Base-by-base conservation (phyloP, 495 filamentous ascomycete species). In the Staphylotrichum longicolle region DNA sequence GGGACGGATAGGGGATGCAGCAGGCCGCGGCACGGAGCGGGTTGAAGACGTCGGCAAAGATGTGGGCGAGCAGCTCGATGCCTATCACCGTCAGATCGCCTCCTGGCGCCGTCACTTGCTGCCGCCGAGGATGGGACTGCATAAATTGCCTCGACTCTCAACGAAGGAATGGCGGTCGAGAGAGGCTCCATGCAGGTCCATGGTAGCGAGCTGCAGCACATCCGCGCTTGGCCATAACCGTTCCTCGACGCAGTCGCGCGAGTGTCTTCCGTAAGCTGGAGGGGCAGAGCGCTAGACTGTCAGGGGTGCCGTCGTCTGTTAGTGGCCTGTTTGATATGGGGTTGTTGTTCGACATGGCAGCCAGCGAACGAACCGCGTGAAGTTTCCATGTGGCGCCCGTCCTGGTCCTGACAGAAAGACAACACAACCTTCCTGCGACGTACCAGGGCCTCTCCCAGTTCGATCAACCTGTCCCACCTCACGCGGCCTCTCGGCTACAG, bases 401-500 rank as follows among this genome's bases (percentile, higher is more conserved):
- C 54, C 32, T 39, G 32, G 8, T 4, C 1, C 4, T 7, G 9
- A 37, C 30, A 11, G 20, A 33, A 32, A 27, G 30, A 48, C 35
- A 2, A 57, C 47, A 4, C 42, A 58, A 10, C 3, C 9, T 27
- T n/a, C 34, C 45, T 58, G 56, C 56, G 47, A 45, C 34, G 41
- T 32, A 12, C 46, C 34, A 3, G 40, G 33, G n/a, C 5, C 35
- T 5, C 40, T 27, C 40, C 33, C 41, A n/a, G 33, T 37, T 15
- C 49, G n/a, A 37, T 14, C 15, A 8, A n/a, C 15, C 33, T 47
- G 49, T 54, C 41, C 33, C 10, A 39, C 41, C 30, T 56, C 40
- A 27, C 40, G 30, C 58, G 15, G 49, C 58, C 5, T 54, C 5
- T 47, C 58, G 48, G 58, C 58, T 60, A 50, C 50, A 54, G 42